Base-by-base conservation (phyloP, 2,329 filamentous ascomycete species). In the Curvularia spicifera region DNA sequence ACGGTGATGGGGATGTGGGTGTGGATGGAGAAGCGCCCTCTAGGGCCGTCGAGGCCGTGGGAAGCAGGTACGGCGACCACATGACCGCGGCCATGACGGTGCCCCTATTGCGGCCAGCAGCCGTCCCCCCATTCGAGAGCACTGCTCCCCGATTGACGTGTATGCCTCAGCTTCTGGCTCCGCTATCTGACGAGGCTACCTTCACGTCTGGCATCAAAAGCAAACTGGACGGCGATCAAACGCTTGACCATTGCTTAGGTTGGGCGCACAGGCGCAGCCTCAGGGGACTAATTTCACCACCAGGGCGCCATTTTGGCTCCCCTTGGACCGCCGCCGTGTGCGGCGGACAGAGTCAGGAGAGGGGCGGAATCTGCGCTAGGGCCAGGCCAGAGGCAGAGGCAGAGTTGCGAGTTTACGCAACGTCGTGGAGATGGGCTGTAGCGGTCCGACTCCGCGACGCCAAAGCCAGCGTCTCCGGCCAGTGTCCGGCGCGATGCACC, bases 221-320 rank as follows among this genome's bases (percentile, higher is more conserved):
- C 61, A 71, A 71, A 60, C 62, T 69, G 63, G 65, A 71, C 69
- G 74, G 72, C 72, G 74, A 76, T 76, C 73, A 76, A 76, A 76
- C 74, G 72, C 73, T 65, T 73, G 71, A 63, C 65, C 69, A 72
- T 66, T 75, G 72, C 72, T 73, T 71, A 65, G 67, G 56, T 60
- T 56, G 57, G 56, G 39, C 61, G 66, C 65, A 64, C 66, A 69
- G 70, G 62, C 62, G 53, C 51, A 54, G 65, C 60, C 53, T 72
- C 68, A 73, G 71, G 73, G 65, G 70, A 70, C 66, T 71, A 72
- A 71, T 73, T 70, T 71, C 68, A 57, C 47, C 37, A 45, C 29
- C 5, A 20, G 52, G 24, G 47, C 52, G 60, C 56, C 44, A 46
- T 57, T 53, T 56, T 59, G 45, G 54, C 49, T 59, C 56, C 37